phyloP scores from a whole-genome alignment of 2,329 filamentous ascomycete genomes.

The Chaetothyriales sp. region DNA sequence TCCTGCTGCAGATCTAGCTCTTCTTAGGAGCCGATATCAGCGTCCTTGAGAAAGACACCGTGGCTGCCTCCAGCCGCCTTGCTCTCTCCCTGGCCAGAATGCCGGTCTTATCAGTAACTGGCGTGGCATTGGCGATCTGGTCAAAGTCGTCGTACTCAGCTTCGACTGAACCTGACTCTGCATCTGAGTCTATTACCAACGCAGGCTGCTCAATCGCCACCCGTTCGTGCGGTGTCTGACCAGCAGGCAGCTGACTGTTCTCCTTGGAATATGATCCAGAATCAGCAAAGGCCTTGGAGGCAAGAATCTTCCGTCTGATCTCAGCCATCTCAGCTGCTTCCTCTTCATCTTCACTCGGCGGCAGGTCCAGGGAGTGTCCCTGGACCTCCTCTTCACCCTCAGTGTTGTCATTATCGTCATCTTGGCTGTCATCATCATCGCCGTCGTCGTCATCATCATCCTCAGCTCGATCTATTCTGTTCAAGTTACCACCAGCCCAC shows the following conservation, averaged over 20 bases:
- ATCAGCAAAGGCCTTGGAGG: conserved; percentile 74
- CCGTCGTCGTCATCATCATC: conserved; percentile 29
- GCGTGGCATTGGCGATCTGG: conserved; percentile 80
- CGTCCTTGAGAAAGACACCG: conserved; percentile 35
- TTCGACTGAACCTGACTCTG: conserved; percentile 54
- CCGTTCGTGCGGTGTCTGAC: not conserved
- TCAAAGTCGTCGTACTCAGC: conserved; percentile 63
- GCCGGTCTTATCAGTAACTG: conserved; percentile 73
- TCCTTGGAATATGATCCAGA: conserved; percentile 15
- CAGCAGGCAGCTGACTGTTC: conserved; percentile 28
- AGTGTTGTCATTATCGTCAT: conserved; percentile 28
- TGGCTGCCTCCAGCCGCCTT: conserved; percentile 34
- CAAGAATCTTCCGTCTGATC: conserved; percentile 74
- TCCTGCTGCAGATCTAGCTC: conserved; percentile 20
- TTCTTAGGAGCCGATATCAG: conserved; percentile 35
- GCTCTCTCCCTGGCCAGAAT: conserved; percentile 47
- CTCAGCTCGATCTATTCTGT: conserved; percentile 39
- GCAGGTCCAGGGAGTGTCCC: conserved; percentile 45
- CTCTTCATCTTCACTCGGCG: conserved; percentile 60
- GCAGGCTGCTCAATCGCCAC: conserved; percentile 2
- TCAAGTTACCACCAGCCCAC: conserved; percentile 85
- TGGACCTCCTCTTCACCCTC: conserved; percentile 30
- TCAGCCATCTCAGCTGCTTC: conserved; percentile 89
- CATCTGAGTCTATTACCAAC: conserved; percentile 43
- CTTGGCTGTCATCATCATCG: conserved; percentile 32